Evolutionary conservation across 2,329 filamentous ascomycete genomes (phyloP).

Genomic region (Pseudomassariella vexata): DNA sequence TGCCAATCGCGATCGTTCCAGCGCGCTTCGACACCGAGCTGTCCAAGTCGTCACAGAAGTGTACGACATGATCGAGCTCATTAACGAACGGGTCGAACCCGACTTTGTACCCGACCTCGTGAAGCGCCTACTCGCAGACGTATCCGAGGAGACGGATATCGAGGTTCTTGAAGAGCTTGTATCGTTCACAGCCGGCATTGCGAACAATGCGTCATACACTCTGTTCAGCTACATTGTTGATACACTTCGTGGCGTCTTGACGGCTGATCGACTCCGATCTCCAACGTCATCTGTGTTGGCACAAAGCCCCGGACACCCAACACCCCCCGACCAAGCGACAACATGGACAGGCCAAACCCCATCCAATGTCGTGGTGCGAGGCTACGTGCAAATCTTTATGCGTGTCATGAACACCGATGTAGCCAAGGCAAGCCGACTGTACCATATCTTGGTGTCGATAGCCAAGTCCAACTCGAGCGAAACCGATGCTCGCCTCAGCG

Average conservation of each 20-base stretch:
- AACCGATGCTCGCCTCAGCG: slow-evolving; percentile 64
- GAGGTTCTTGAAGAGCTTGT: slow-evolving; percentile 60
- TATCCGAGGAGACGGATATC: slow-evolving; percentile 59
- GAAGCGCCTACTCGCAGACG: slow-evolving; percentile 53
- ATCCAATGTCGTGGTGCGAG: slow-evolving; percentile 65
- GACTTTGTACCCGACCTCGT: slow-evolving; percentile 54
- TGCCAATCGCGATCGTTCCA: slow-evolving; percentile 53
- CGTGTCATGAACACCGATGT: slow-evolving; percentile 62
- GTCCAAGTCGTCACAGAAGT: slow-evolving; percentile 55
- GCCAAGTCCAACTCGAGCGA: slow-evolving; percentile 55
- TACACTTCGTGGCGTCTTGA: slow-evolving; percentile 44
- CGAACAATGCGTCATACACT: slow-evolving; percentile 49
- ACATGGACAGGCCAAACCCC: slow-evolving; percentile 40
- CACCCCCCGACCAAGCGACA: slow-evolving; percentile 20
- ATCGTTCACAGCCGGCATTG: slow-evolving; percentile 58
- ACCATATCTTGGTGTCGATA: slow-evolving; percentile 58
- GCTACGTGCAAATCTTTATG: slow-evolving; percentile 72
- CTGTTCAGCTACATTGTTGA: slow-evolving; percentile 56
- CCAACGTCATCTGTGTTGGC: slow-evolving; percentile 27
- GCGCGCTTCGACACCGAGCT: slow-evolving; percentile 56
- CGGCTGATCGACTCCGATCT: slow-evolving; percentile 40
- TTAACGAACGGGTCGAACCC: slow-evolving; percentile 53
- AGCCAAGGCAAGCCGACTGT: slow-evolving; percentile 58
- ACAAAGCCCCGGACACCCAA: slow-evolving; percentile 14
- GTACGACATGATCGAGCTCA: slow-evolving; percentile 52